Conservation (phyloP, 108 stramenopile genomes). For the Poteriospumella lacustris region DNA sequence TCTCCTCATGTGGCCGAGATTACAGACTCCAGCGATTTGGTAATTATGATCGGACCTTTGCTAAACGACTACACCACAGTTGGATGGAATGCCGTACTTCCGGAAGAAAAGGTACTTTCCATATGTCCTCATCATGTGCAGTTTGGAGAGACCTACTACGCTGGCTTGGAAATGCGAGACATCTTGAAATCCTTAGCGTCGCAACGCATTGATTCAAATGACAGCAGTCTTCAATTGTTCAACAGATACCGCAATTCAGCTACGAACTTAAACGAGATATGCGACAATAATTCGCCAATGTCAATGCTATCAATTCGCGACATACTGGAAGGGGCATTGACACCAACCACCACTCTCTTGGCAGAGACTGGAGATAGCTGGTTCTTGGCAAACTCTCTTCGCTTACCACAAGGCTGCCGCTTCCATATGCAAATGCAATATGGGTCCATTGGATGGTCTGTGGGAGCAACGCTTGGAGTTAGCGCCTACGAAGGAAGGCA, state of each 20-base stretch:
- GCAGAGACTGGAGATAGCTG: constrained; percentile 28
- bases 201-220: not conserved
- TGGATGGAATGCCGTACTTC: constrained; percentile 16
- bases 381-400: constrained; percentile 13
- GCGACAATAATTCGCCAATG: too few relatives aligned
- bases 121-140: not conserved
- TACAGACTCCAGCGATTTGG: constrained; percentile 12
- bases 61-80: constrained; percentile 30
- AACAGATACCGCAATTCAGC: not conserved
- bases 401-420: constrained; percentile 3
- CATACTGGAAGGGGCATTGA: not conserved
- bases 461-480: constrained; percentile 25
- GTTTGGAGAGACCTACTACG: not conserved
- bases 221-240: not conserved
- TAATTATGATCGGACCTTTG: not conserved
- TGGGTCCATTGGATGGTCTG: constrained; percentile 30
- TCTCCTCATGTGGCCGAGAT: constrained; percentile 7
- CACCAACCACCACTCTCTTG: constrained; percentile 11
- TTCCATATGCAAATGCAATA: constrained; percentile 33
- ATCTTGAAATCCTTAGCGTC: not conserved
- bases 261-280: too few relatives aligned
- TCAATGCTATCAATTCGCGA: too few relatives aligned
- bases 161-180: constrained; percentile 1
- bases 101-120: not conserved
- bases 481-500: not conserved